Evolutionary conservation across 179 eudicot genomes (phyloP), one percentile per base, ranked within the genome.

Genomic region (Carnegiea gigantea): DNA sequence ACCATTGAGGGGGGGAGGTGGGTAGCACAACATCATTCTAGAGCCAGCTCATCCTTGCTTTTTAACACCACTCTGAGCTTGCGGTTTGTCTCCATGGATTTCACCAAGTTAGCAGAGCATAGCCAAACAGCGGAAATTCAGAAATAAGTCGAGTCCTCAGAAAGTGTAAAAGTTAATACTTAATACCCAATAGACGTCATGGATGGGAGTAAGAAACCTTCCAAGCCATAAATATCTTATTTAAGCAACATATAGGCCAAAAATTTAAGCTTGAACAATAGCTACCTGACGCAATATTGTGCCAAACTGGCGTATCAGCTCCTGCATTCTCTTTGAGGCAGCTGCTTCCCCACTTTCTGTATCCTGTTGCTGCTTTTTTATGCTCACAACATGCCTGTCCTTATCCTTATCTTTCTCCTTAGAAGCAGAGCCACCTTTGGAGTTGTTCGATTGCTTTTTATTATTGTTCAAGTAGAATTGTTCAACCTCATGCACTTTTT

Each of bases 321-420:
- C 98, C 81, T 92, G 98, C 99, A 92, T 96, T 92, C 96, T 88
- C 88, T 88, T 91, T 74, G 89, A 77, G 43, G 92, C 96, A 80
- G 89, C 90, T 73, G 91, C 87, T 85, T 92, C 93, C 77, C 77
- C 86, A 81, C 80, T 81, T 72, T 89, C 80, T 33, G 89, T 87
- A 89, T 90, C 95, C 75, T 81, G 89, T 78, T 86, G 92, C 75
- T 88, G 94, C 85, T 88, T 93, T 81, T 84, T 93, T 17, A 62
- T 83, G 82, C 85, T 82, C 43, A 84, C 57, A 59, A 82, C 49
- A 51, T 86, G 84, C 78, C 83, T 95, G 53, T 90, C 94, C 86
- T 88, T 92, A 21, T 93, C 94, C 89, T 89, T 91, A 9, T 93
- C 94, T 86, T 89, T 95, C 78, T 93, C 95, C 86, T 91, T 94